phyloP scores from a whole-genome alignment of 2,329 filamentous ascomycete genomes.

The Xylariaceae sp. region DNA sequence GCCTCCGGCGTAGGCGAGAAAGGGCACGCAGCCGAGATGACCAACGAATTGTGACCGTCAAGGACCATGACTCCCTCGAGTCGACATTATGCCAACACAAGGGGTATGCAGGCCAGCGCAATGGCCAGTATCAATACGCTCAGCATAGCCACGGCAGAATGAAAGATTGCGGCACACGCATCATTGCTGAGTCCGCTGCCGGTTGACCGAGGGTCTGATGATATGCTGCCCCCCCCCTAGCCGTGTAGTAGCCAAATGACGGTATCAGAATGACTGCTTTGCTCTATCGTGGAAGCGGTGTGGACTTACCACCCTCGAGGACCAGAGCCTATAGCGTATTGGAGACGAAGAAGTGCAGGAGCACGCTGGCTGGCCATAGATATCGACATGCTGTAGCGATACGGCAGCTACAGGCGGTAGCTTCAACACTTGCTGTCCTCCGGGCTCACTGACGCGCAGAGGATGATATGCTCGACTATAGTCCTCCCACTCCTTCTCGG shows the following conservation, averaged over 20 bases:
- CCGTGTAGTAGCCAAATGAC: neutral
- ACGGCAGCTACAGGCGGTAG: conserved; percentile 16
- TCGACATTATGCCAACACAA: neutral
- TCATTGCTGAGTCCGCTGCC: conserved; percentile 1
- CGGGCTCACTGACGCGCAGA: conserved; percentile 10
- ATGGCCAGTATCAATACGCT: neutral
- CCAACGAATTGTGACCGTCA: conserved; percentile 1
- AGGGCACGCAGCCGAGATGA: conserved; percentile 2
- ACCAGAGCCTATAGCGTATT: conserved; percentile 1
- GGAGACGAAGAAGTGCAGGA: conserved; percentile 2
- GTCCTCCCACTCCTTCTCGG: conserved; percentile 16
- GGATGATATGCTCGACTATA: conserved; percentile 1
- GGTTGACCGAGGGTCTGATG: neutral
- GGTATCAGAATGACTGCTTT: neutral
- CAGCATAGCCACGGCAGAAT: conserved; percentile 1
- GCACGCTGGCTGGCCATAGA: neutral
- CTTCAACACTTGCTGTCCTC: conserved; percentile 13
- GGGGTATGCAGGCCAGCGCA: neutral
- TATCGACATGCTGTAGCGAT: conserved; percentile 1
- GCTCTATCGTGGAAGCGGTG: neutral
- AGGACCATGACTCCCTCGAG: conserved; percentile 2
- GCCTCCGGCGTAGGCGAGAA: conserved; percentile 1
- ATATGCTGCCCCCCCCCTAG: no score
- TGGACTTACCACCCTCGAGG: conserved; percentile 3
- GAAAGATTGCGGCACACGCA: neutral